phyloP scores from a whole-genome alignment of 2,329 filamentous ascomycete genomes.

The Talaromyces sp. region DNA sequence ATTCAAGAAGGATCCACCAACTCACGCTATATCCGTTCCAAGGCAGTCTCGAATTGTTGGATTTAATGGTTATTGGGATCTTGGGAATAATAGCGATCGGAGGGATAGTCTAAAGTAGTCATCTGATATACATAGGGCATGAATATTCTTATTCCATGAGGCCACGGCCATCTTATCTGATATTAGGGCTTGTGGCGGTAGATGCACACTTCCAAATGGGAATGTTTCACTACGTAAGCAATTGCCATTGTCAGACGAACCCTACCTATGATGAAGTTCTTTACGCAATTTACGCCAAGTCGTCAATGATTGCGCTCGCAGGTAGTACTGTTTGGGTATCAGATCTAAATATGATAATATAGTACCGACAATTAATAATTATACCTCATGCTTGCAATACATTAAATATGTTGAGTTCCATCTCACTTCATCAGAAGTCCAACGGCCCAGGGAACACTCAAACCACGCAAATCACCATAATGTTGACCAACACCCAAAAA shows the following conservation, averaged over 20 bases:
- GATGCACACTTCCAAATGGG: neutral
- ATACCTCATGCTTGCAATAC: neutral
- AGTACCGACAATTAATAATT: neutral
- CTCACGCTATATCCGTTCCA: too few relatives aligned
- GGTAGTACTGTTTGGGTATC: too few relatives aligned
- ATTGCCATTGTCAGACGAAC: neutral
- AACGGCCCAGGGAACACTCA: conserved; percentile 64
- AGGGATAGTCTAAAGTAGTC: too few relatives aligned
- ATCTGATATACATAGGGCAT: too few relatives aligned
- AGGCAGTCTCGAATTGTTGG: too few relatives aligned
- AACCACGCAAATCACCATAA: conserved; percentile 61
- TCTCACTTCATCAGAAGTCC: conserved; percentile 55
- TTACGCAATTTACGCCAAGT: neutral
- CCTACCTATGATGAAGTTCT: neutral
- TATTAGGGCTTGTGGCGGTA: neutral
- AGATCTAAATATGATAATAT: neutral
- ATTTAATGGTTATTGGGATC: too few relatives aligned
- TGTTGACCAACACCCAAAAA: conserved; percentile 77
- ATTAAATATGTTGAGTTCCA: neutral
- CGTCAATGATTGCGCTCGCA: neutral
- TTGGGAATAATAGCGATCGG: too few relatives aligned
- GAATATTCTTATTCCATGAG: too few relatives aligned
- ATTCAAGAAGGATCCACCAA: too few relatives aligned
- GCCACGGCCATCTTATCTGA: neutral
- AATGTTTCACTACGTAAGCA: neutral